Evolutionary conservation across 371 early-diverging fungal species (phyloP), one percentile per base, ranked within the genome.

Genomic region (Mortierella sp.): DNA sequence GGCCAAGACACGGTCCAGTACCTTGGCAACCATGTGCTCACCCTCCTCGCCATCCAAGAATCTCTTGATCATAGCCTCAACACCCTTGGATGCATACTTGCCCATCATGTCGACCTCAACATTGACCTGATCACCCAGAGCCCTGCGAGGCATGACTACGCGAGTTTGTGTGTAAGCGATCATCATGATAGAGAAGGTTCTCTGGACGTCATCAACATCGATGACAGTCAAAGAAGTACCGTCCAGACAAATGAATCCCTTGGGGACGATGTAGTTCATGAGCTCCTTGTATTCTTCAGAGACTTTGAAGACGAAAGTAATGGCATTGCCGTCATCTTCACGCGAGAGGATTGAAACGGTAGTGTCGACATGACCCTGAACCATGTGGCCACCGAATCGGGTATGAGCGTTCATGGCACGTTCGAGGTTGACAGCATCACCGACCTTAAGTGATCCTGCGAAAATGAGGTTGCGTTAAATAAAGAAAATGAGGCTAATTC

Each of bases 71-170:
- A 90, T 87, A 60, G 88, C 78, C 51, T 87, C 88, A 45, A 94
- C 86, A 39, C 93, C 90, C 74, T 91, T 94, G 77, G 94, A 95
- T 30, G 97, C 96, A 83, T 97, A 97, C 78, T 98, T 98, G 70
- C 96, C 97, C 73, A 98, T 86, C 94, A 97, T 97, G 83, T 98
- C 99, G 5, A 97, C 97, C 86, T 98, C 99, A 37, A 98, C 87
- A 83, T 98, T 98, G 71, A 98, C 96, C 52, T 83, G 83, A 43
- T 90, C 93, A 3, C 97, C 97, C 5, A 91, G 77, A 37, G 88
- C 84, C 81, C 94, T 94, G 22, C 72, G 67, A 3, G 96, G 93
- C 91, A 98, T 90, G 39, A 95, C 93, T 1, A 97, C 96, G 51
- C 93, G 88, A 24, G 84, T 78, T 85, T 96, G 97, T 1, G 98